Evolutionary conservation across 2,329 filamentous ascomycete species (phyloP).

Genomic region (Fusarium pseudoanthophilum): DNA sequence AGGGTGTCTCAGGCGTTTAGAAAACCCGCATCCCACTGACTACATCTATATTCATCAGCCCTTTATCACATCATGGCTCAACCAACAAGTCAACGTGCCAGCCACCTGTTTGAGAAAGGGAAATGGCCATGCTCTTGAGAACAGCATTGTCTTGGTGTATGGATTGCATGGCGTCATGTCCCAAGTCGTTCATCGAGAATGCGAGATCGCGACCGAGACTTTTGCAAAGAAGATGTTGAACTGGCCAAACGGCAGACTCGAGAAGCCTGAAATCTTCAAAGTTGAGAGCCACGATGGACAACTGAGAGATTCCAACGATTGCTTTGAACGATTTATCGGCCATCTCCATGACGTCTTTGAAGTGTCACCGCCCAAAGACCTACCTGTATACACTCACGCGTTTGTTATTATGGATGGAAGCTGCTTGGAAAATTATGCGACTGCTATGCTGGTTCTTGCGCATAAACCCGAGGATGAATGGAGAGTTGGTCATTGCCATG

Average conservation of each 20-base stretch:
- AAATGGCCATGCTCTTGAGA: background rate
- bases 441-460: background rate
- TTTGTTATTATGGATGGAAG: background rate
- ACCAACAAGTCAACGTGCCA: too few species aligned
- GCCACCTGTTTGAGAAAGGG: background rate
- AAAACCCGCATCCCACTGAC: too few species aligned
- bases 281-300: accelerated
- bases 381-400: background rate
- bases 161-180: accelerated
- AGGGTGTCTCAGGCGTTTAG: too few species aligned
- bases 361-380: background rate
- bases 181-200: accelerated
- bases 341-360: background rate
- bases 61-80: too few species aligned
- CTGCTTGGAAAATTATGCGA: accelerated
- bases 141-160: background rate
- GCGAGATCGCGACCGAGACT: background rate
- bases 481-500: background rate
- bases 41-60: too few species aligned
- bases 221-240: background rate
- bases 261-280: background rate
- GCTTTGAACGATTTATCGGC: accelerated
- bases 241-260: background rate
- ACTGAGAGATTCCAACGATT: accelerated
- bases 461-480: background rate